A percentile compares a stretch with the other conserved stretches of the same genome.
Conservation (phyloP, 768 basidiomycete species). For the Flagelloscypha sp. region DNA sequence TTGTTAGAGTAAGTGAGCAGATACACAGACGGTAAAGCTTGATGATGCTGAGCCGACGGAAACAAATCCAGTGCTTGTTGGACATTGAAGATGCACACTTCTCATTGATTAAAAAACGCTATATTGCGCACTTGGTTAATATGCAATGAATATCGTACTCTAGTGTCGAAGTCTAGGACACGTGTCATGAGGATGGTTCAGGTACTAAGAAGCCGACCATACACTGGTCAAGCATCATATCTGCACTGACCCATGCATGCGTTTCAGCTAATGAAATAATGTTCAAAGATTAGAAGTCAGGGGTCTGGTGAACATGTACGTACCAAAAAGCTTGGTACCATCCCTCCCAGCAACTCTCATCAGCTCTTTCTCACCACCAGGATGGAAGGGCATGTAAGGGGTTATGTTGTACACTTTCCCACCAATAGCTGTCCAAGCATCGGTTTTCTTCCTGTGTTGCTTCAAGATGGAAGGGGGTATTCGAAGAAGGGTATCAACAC, state of each 20-base stretch:
- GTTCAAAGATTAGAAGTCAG: constrained; percentile 1
- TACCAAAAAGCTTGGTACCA: constrained; percentile 91
- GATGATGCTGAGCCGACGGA: no score
- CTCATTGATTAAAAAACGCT: no score
- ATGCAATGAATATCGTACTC: no score
- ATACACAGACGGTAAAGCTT: no score
- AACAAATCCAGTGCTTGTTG: no score
- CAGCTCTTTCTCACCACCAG: constrained; percentile 88
- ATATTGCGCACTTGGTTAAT: no score
- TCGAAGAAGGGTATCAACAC: constrained; percentile 57
- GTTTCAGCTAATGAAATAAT: constrained; percentile 53
- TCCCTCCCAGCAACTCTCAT: constrained; percentile 94
- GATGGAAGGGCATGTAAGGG: constrained; percentile 84
- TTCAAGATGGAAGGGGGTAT: constrained; percentile 74
- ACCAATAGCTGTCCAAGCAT: constrained; percentile 89
- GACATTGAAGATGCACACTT: no score
- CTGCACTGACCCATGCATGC: constrained; percentile 96
- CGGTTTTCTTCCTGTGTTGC: constrained; percentile 71
- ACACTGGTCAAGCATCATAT: constrained; percentile 91
- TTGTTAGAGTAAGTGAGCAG: no score
- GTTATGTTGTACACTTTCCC: constrained; percentile 98
- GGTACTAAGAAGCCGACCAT: constrained; percentile 84
- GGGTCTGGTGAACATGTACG: constrained; percentile 17
- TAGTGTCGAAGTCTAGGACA: no score
- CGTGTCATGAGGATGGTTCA: constrained; percentile 47